Percentiles rank a stretch among this genome's conserved stretches.
These are phyloP conservation scores for Elymus sibiricus DNA, from an alignment of 176 grass and related monocot genomes.

Conservation along the genomic window DNA sequence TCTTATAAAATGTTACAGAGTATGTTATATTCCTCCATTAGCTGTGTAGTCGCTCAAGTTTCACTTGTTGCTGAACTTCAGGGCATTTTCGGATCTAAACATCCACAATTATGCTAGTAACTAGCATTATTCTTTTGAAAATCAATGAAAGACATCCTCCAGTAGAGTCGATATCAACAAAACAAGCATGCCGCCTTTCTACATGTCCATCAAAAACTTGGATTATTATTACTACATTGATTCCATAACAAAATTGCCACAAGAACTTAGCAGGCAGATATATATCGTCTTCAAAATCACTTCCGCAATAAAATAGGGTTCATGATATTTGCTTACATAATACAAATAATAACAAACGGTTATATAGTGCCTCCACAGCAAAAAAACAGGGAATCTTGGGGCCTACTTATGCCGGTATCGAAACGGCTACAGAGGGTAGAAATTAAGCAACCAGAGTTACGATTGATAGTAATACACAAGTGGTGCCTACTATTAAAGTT, in stretches of 20 bases:
- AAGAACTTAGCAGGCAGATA: not conserved
- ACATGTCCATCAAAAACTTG: no score
- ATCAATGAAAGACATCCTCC: not conserved
- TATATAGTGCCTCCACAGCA: not conserved
- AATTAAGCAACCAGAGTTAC: not conserved
- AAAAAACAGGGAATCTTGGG: not conserved
- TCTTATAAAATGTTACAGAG: no score
- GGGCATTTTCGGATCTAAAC: not conserved
- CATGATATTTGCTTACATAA: not conserved
- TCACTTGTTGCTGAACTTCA: not conserved
- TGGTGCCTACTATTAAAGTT: not conserved
- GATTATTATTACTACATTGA: not conserved
- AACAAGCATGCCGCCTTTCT: not conserved
- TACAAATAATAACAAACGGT: not conserved
- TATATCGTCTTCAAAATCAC: not conserved
- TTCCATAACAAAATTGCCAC: not conserved
- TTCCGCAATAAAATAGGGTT: not conserved
- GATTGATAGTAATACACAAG: not conserved
- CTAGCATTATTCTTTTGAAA: not conserved
- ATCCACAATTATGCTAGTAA: not conserved
- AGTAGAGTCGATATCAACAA: not conserved
- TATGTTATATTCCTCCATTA: not conserved
- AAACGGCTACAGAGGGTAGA: not conserved
- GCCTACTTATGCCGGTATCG: not conserved
- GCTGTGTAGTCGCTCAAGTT: not conserved